Conservation (phyloP, 805 yeast species). For the Metschnikowia cubensis region DNA sequence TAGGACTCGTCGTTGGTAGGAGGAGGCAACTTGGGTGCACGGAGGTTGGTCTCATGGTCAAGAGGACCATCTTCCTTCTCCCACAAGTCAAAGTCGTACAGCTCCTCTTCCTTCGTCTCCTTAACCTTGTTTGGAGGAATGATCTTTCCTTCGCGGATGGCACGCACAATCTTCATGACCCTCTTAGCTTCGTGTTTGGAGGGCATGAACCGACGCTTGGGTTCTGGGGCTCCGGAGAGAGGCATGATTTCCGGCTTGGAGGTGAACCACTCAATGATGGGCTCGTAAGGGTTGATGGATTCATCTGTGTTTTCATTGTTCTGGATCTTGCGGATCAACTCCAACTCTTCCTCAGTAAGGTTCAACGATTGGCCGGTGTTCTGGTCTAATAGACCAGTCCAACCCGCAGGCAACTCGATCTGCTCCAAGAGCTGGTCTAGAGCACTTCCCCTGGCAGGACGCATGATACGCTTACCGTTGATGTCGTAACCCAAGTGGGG, state of each 20-base stretch:
- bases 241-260: slow-evolving; percentile 85
- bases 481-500: slow-evolving; percentile 97
- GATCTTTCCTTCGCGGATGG: slow-evolving; percentile 94
- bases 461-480: slow-evolving; percentile 96
- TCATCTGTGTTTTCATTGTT: slow-evolving; percentile 81
- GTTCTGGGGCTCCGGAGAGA: slow-evolving; percentile 89
- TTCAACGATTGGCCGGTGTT: slow-evolving; percentile 83
- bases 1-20: slow-evolving; percentile 96
- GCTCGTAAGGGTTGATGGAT: slow-evolving; percentile 81
- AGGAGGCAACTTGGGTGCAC: slow-evolving; percentile 94
- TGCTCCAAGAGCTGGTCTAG: slow-evolving; percentile 83
- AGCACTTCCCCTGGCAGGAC: slow-evolving; percentile 97
- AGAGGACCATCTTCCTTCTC: slow-evolving; percentile 44
- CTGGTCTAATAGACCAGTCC: slow-evolving; percentile 95
- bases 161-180: slow-evolving; percentile 92
- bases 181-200: slow-evolving; percentile 95
- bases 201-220: slow-evolving; percentile 94
- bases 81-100: slow-evolving; percentile 79
- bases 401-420: slow-evolving; percentile 94
- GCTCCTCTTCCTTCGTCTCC: slow-evolving; percentile 47
- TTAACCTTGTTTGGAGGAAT: slow-evolving; percentile 64
- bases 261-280: slow-evolving; percentile 94
- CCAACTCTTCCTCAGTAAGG: slow-evolving; percentile 81
- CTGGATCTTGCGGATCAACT: slow-evolving; percentile 81
- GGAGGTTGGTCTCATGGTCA: slow-evolving; percentile 84